Percentiles rank a stretch among this genome's conserved stretches.
Evolutionary conservation across 768 basidiomycete species (phyloP).

Genomic region (Hypholoma sublateritium): DNA sequence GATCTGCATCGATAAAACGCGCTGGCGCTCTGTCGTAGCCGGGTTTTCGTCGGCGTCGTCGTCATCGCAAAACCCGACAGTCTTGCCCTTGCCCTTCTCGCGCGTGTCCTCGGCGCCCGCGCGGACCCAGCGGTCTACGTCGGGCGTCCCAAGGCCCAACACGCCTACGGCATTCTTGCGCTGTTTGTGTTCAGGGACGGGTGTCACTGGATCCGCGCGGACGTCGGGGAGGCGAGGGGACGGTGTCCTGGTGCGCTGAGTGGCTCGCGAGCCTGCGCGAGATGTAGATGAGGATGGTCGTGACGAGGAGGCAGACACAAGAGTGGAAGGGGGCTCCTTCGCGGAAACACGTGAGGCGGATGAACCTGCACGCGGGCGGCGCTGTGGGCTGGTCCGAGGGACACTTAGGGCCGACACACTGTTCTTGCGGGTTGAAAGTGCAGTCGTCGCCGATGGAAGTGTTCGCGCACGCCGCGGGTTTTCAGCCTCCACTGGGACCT

Average conservation of each 20-base stretch:
- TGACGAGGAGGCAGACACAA: neutral
- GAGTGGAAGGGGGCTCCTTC: neutral
- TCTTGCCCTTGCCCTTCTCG: constrained; percentile 34
- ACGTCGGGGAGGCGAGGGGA: constrained; percentile 43
- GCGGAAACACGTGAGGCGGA: constrained; percentile 22
- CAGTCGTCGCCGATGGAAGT: constrained; percentile 16
- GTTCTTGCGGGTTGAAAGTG: neutral
- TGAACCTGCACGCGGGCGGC: constrained; percentile 22
- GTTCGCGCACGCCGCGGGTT: constrained; percentile 29
- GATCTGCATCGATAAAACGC: constrained; percentile 52
- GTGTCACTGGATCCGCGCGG: constrained; percentile 31
- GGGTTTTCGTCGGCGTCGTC: constrained; percentile 22
- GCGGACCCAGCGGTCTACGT: constrained; percentile 51
- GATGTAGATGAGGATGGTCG: constrained; percentile 28
- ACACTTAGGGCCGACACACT: neutral
- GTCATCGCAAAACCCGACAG: constrained; percentile 43
- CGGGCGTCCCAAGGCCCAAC: constrained; percentile 52
- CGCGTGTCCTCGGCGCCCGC: constrained; percentile 34
- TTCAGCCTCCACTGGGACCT: constrained; percentile 11
- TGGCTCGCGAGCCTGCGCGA: constrained; percentile 8
- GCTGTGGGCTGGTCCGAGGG: constrained; percentile 21
- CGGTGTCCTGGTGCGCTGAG: constrained; percentile 31
- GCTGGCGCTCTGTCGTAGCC: constrained; percentile 27
- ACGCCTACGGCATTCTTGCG: constrained; percentile 31
- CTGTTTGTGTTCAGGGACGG: constrained; percentile 26